Base-by-base conservation (phyloP, 2,329 filamentous ascomycete species). In the Aspergillus spinulosporus region DNA sequence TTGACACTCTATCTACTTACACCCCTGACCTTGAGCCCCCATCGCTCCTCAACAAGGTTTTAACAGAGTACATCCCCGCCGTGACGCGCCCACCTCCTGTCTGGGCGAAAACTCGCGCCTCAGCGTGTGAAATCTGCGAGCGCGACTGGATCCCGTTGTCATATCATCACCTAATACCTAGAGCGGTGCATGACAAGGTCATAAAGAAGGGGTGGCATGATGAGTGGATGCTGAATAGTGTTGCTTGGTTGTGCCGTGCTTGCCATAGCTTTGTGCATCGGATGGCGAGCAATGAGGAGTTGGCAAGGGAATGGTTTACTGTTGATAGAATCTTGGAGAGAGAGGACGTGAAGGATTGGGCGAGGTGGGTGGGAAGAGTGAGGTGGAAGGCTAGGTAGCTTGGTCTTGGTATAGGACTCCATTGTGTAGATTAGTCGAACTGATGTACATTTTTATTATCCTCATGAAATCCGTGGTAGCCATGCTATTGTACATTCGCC, bases 111-210 rank as follows among this genome's bases (percentile, higher is more conserved):
- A 88, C 87, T 1, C 81, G 83, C 26, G 73, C 77, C 0, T 69
- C 73, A 3, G 80, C 78, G 3, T 96, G 91, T 72, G 91, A 96
- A 75, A 82, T 95, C 26, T 95, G 90, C 70, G 82, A 79, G 1
- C 80, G 90, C 1, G 83, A 85, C 59, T 91, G 89, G 84, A 84
- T 94, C 21, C 84, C 85, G 6, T 73, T 94, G 59, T 89, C 88
- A 1, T 95, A 94, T 69, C 91, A 96, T 68, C 91, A 95, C 74
- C 77, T 96, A 43, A 92, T 96, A 52, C 91, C 91, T n/a, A 82
- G 85, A 40, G 82, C 83, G 43, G 86, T 90, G 57, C 90, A 95
- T 72, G 85, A 82, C 5, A 90, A 91, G 69, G 89, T 84, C 3
- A 70, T 90, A 39, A 90, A 89, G 77, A 79, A 89, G 42, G 88